Conservation (phyloP, 2,329 filamentous ascomycete genomes). For the Colletotrichum liriopes region DNA sequence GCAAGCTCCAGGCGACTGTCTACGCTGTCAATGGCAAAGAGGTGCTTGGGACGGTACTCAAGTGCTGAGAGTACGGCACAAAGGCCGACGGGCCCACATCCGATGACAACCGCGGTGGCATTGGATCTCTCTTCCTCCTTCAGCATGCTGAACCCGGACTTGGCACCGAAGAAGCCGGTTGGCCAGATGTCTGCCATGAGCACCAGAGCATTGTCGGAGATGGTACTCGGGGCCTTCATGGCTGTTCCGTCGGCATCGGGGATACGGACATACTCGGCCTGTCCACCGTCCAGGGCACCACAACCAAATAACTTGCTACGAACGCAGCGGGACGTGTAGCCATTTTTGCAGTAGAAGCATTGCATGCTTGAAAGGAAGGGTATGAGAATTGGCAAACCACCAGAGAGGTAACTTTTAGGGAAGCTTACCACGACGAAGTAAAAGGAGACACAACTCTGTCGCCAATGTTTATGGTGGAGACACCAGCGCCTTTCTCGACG, state of each 20-base stretch:
- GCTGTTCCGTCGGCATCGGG: slow-evolving; percentile 86
- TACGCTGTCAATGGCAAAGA: slow-evolving; percentile 86
- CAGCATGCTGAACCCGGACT: slow-evolving; percentile 81
- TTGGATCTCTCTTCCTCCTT: slow-evolving; percentile 71
- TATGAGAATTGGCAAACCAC: slow-evolving; percentile 17
- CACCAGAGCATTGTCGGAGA: slow-evolving; percentile 82
- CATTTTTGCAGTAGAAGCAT: slow-evolving; percentile 89
- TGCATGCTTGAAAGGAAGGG: slow-evolving; percentile 65
- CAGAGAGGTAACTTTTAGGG: background rate
- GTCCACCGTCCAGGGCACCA: slow-evolving; percentile 79
- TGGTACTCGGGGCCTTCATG: slow-evolving; percentile 77
- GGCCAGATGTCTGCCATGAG: slow-evolving; percentile 97
- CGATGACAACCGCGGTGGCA: slow-evolving; percentile 83
- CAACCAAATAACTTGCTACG: slow-evolving; percentile 81
- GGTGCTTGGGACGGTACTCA: slow-evolving; percentile 81
- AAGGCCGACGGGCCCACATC: slow-evolving; percentile 88
- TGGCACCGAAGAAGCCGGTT: slow-evolving; percentile 86
- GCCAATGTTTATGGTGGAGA: slow-evolving; percentile 79
- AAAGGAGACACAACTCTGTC: slow-evolving; percentile 89
- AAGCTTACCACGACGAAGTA: slow-evolving; percentile 80
- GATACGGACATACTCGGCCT: slow-evolving; percentile 87
- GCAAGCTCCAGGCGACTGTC: slow-evolving; percentile 82
- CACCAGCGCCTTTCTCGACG: slow-evolving; percentile 75
- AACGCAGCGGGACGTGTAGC: slow-evolving; percentile 83
- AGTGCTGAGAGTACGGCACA: slow-evolving; percentile 85